Base-by-base conservation (phyloP, 208 protist genomes). In the Wallacemonas collosoma region DNA sequence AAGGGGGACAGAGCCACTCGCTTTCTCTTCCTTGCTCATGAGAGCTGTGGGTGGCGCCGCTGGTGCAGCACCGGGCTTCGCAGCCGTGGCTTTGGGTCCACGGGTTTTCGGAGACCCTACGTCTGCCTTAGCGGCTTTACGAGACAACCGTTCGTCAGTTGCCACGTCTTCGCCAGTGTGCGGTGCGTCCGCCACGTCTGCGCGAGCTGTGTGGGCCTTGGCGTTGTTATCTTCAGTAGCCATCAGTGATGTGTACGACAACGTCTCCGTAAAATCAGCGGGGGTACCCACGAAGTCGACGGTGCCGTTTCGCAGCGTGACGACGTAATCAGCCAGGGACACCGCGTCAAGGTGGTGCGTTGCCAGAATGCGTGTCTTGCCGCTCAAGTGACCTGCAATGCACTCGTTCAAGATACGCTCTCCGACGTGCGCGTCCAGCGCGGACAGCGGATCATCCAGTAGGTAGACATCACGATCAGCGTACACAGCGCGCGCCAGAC, bases 331-430 rank as follows among this genome's bases (percentile, higher is more conserved):
- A 0, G 83, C 87, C 7, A 87, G 41, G 44, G 47, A 98, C 39
- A 67, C 4, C 69, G 91, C 96, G 63, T 98, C 95, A 38, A 98
- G 58, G 70, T 97, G 90, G 82, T 99, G 96, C 14, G 97, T 99
- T 11, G 97, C 93, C 0, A 99, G 79, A 1, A 99, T 58, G 8
- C 92, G 80, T 2, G 96, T 98, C 68, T 93, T 97, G 40, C 72
- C 66, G 7, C 68, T 66, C 47, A 99, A 73, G 11, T 69, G 38
- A 14, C 92, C 53, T 43, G 80, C 43, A 39, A 93, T 55, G 48
- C 79, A 72, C 65, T 91, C 81, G 11, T 66, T 70, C 73, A 95
- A 77, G 38, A 96, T 79, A 8, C 69, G 76, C 45, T 80, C 72
- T n/a, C 82, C 85, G 2, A 98, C 93, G 53, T 96, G 82, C 15